phyloP scores from a whole-genome alignment of 805 yeast genomes.

The Saturnispora serradocipensis region DNA sequence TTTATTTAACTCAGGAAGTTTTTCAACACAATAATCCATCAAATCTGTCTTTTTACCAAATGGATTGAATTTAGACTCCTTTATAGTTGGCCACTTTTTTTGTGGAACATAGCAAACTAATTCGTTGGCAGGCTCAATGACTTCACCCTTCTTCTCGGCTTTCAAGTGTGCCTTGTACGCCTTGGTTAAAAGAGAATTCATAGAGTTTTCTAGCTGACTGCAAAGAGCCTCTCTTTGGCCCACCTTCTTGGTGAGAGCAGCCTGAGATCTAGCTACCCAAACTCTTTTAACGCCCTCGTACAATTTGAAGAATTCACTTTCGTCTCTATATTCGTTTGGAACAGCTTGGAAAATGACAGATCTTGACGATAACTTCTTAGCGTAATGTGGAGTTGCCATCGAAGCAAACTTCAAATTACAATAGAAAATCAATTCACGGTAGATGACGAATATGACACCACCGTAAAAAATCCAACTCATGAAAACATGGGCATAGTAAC shows the following conservation, averaged over 20 bases:
- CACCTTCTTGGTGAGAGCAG: constrained; percentile 47
- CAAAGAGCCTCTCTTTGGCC: constrained; percentile 52
- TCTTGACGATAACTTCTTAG: constrained; percentile 64
- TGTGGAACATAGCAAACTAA: constrained; percentile 52
- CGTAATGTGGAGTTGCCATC: constrained; percentile 72
- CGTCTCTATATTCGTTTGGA: constrained; percentile 65
- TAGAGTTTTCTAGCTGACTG: constrained; percentile 55
- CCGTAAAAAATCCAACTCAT: constrained; percentile 76
- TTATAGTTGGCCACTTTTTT: constrained; percentile 58
- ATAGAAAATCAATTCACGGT: constrained; percentile 75
- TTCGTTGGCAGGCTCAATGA: constrained; percentile 37
- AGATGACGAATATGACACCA: constrained; percentile 56
- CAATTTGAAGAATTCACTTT: constrained; percentile 59
- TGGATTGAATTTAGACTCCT: constrained; percentile 23
- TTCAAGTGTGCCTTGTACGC: constrained; percentile 59
- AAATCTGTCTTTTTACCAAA: constrained; percentile 57
- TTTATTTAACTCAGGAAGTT: constrained; percentile 45
- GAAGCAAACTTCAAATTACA: constrained; percentile 69
- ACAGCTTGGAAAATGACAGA: constrained; percentile 80
- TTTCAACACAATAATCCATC: constrained; percentile 46
- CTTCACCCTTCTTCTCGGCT: constrained; percentile 55
- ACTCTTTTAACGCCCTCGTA: constrained; percentile 78
- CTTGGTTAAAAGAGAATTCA: constrained; percentile 43
- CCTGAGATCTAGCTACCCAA: constrained; percentile 64
- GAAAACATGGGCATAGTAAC: constrained; percentile 83